Conservation (phyloP, 139 green algal species). For the Yamagishiella unicocca region DNA sequence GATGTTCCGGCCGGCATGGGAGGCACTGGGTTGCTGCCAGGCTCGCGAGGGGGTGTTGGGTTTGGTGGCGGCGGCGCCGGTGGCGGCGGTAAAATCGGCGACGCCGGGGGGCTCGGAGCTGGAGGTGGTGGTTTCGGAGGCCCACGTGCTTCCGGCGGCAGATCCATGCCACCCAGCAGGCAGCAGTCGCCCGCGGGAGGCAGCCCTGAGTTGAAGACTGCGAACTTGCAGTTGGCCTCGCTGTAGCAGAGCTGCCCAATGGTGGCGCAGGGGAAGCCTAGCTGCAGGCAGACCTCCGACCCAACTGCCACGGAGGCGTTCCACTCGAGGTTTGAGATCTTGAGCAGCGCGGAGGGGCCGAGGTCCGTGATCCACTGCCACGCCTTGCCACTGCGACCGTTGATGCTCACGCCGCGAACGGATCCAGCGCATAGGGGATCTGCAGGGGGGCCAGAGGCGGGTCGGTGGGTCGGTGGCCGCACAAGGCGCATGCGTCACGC, state of each 20-base stretch:
- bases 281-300: constrained; percentile 8
- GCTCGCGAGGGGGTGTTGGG: no score
- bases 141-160: neutral
- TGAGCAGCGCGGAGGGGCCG: neutral
- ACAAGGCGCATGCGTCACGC: neutral
- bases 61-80: neutral
- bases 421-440: neutral
- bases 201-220: neutral
- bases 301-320: neutral
- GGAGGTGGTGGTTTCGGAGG: neutral
- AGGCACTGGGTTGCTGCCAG: neutral
- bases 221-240: neutral
- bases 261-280: neutral
- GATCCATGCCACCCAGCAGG: neutral
- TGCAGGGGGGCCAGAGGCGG: neutral
- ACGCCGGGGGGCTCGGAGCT: neutral
- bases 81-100: neutral
- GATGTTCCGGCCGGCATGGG: neutral
- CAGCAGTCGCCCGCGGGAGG: neutral
- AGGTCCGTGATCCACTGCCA: neutral
- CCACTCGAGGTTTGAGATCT: constrained; percentile 1
- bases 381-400: constrained; percentile 25
- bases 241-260: neutral
- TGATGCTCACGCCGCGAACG: neutral
- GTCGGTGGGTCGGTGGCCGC: neutral